These are phyloP conservation scores for Amanita exitialis DNA, from an alignment of 768 basidiomycete genomes.

Conservation along the genomic window DNA sequence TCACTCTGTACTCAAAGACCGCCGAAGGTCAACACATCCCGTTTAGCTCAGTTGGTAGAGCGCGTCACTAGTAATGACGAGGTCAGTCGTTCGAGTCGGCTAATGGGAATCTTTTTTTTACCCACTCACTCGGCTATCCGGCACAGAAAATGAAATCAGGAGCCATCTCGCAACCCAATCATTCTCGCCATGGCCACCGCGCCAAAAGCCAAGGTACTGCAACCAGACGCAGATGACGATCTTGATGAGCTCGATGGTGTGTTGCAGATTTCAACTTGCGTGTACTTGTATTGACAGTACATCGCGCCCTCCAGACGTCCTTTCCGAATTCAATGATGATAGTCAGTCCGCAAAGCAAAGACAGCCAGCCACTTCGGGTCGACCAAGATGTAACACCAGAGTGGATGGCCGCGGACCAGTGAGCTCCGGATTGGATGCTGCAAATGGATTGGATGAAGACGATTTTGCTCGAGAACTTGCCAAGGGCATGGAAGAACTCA, in stretches of 20 bases:
- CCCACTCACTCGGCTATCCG: background rate
- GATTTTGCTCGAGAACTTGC: constrained; percentile 38
- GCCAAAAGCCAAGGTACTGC: background rate
- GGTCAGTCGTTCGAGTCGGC: constrained; percentile 61
- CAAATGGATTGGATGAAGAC: constrained; percentile 27
- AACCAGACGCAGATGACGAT: constrained; percentile 36
- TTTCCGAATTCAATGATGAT: constrained; percentile 29
- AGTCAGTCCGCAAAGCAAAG: constrained; percentile 21
- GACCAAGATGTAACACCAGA: constrained; percentile 39
- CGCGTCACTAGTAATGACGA: constrained; percentile 66
- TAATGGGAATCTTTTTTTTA: constrained; percentile 13
- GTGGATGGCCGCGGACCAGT: constrained; percentile 24
- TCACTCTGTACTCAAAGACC: background rate
- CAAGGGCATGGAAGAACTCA: constrained; percentile 34
- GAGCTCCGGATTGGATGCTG: constrained; percentile 15
- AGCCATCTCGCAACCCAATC: too few relatives aligned
- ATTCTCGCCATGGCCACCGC: background rate
- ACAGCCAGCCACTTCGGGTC: constrained; percentile 15
- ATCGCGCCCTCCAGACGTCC: constrained; percentile 25
- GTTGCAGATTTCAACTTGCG: background rate
- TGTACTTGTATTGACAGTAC: background rate
- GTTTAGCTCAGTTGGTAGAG: constrained; percentile 29
- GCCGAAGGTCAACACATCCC: background rate
- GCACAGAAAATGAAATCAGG: background rate
- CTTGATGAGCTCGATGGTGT: constrained; percentile 60